Evolutionary conservation across 2,329 filamentous ascomycete species (phyloP).

Genomic region (Elsinoe necatrix): DNA sequence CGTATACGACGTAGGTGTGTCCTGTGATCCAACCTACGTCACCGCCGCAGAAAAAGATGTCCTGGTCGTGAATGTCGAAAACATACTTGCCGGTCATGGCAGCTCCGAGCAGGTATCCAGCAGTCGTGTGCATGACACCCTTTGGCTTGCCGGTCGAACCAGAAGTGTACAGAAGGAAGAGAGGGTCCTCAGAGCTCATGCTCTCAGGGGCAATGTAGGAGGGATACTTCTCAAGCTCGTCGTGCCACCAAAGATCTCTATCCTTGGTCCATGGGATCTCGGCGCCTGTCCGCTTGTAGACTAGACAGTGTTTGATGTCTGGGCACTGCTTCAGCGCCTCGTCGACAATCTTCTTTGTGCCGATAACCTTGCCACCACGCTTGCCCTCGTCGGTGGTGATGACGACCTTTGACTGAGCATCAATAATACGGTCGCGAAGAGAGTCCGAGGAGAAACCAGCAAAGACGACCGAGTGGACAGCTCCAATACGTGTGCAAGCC

Average conservation of each 20-base stretch:
- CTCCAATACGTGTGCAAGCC: conserved; percentile 84
- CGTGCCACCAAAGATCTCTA: conserved; percentile 96
- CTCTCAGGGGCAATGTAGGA: conserved; percentile 80
- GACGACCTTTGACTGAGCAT: conserved; percentile 83
- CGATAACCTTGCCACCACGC: conserved; percentile 93
- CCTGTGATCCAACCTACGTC: conserved; percentile 99
- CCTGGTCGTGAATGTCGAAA: conserved; percentile 91
- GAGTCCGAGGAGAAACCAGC: conserved; percentile 97
- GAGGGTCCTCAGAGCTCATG: conserved; percentile 87
- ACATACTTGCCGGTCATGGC: conserved; percentile 95
- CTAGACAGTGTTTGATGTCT: conserved; percentile 72
- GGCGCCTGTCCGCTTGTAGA: conserved; percentile 90
- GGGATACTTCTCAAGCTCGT: conserved; percentile 95
- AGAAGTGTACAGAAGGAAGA: conserved; percentile 96
- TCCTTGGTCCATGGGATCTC: conserved; percentile 85
- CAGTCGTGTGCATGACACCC: conserved; percentile 97
- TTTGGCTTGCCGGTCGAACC: conserved; percentile 98
- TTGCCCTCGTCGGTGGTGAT: conserved; percentile 98
- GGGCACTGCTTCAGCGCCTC: conserved; percentile 95
- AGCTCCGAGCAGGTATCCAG: conserved; percentile 86
- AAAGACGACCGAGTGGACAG: conserved; percentile 94
- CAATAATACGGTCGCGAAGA: conserved; percentile 85
- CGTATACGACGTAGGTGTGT: conserved; percentile 97
- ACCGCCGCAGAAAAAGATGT: conserved; percentile 94
- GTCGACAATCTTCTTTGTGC: conserved; percentile 98